phyloP scores from a whole-genome alignment of 2,329 filamentous ascomycete genomes.

The Aspergillus terreus region DNA sequence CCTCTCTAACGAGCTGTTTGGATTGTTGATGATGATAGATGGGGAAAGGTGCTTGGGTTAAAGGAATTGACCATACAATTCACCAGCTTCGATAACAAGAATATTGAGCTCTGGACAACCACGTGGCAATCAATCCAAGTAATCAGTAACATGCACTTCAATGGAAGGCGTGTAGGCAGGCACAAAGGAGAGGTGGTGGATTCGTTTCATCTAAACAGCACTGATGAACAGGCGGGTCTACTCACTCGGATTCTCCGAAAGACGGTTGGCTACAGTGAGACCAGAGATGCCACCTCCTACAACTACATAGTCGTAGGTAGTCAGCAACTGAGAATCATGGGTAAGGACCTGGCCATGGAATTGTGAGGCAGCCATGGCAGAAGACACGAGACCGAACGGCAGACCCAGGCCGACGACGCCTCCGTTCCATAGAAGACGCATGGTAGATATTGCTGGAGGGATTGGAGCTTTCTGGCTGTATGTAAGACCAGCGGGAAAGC shows the following conservation, averaged over 20 bases:
- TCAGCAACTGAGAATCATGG: not conserved
- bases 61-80: not conserved
- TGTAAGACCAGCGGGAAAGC: too few species aligned
- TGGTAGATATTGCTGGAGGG: not conserved
- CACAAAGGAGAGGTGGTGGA: too few species aligned
- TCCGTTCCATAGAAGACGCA: not conserved
- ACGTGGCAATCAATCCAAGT: not conserved
- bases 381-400: not conserved
- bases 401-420: not conserved
- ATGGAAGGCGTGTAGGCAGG: too few species aligned
- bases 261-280: slow-evolving; percentile 4
- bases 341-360: not conserved
- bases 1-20: too few species aligned
- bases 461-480: not conserved
- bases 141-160: not conserved
- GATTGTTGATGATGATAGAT: too few species aligned
- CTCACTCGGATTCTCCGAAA: slow-evolving; percentile 5
- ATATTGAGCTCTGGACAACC: not conserved
- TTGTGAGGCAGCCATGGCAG: not conserved
- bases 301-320: slow-evolving; percentile 6
- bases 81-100: slow-evolving; percentile 7
- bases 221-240: not conserved
- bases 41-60: not conserved
- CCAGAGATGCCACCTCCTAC: slow-evolving; percentile 4
- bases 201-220: too few species aligned